Base-by-base conservation (phyloP, 768 basidiomycete species). In the Daedalea quercina region DNA sequence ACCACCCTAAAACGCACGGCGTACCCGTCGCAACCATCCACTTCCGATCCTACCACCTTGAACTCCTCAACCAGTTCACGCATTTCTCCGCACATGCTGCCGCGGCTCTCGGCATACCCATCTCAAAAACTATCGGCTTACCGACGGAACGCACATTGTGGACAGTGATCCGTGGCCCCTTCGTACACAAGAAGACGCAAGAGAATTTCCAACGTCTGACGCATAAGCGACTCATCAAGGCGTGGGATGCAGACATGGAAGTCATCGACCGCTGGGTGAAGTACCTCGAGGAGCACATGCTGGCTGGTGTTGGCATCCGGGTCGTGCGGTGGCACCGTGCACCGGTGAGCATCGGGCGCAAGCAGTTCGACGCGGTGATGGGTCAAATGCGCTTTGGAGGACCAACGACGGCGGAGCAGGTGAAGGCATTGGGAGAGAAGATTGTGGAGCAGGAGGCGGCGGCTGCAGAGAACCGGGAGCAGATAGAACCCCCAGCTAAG, bases 131-230 rank as follows among this genome's bases (percentile, higher is more conserved):
- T 11, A 75, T 76, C 13, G 69, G 71, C 3, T 79, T 95, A 0
- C 93, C 92, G 0, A 90, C 79, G 2, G 75, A 84, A 57, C 85
- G 89, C 43, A 74, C 78, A 3, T 71, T 96, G 9, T 91, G 90
- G 84, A 96, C 95, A 0, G 94, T 96, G 17, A 76, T 78, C 9
- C 80, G 85, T 33, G 79, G 82, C 3, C 94, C 95, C 9, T 98
- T 98, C 65, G 84, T 81, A 4, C 87, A 94, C 68, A 98, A 98
- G 65, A 96, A 95, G 70, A 73, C 79, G 17, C 94, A 97, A 69
- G 94, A 98, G 73, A 98, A 97, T 70, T 98, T 95, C 66, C 87
- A 93, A 66, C 74, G 90, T 24, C 79, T 75, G 61, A 84, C 85
- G 50, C 88, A 94, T 64, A 90, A 88, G 63, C 80, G 94, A 11